A percentile compares a stretch with the other conserved stretches of the same genome.
Evolutionary conservation across 345 rosid species (phyloP).

Genomic region (Cardiospermum halicacabum): DNA sequence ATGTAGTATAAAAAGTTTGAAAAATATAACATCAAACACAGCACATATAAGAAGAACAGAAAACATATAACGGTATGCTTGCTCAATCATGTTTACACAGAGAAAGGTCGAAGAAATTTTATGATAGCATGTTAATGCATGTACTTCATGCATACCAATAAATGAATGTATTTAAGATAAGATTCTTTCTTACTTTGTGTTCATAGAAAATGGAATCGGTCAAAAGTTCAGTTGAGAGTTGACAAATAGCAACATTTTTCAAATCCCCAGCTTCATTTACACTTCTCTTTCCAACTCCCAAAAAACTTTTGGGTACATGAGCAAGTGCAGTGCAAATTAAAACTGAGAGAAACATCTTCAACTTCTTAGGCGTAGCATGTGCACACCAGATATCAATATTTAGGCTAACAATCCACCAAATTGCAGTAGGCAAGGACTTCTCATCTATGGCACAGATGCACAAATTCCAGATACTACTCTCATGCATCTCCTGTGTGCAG

Average conservation of each 20-base stretch:
- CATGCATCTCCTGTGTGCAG: constrained; percentile 21
- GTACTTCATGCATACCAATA: neutral
- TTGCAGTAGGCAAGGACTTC: constrained; percentile 55
- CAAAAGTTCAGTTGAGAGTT: constrained; percentile 62
- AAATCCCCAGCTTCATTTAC: constrained; percentile 27
- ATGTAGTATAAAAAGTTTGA: constrained; percentile 5
- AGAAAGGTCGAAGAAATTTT: neutral
- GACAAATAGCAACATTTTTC: constrained; percentile 35
- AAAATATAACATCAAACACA: neutral
- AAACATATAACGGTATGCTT: neutral
- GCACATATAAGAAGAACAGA: neutral
- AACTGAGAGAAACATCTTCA: constrained; percentile 62
- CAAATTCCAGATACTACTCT: constrained; percentile 45
- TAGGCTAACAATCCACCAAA: constrained; percentile 72
- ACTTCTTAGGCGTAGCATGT: constrained; percentile 51
- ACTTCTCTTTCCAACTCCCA: constrained; percentile 21
- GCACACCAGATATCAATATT: constrained; percentile 74
- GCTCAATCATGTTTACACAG: neutral
- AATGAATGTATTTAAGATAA: neutral
- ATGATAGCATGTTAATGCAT: neutral
- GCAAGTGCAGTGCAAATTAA: constrained; percentile 50
- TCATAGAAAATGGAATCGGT: constrained; percentile 58
- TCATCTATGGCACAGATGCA: constrained; percentile 47
- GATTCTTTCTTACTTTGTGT: constrained; percentile 23
- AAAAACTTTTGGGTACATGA: constrained; percentile 23